Percentiles rank a stretch among this genome's conserved stretches.
Conservation (phyloP, 1,139 yeast genomes). For the Diutina ranongensis region DNA sequence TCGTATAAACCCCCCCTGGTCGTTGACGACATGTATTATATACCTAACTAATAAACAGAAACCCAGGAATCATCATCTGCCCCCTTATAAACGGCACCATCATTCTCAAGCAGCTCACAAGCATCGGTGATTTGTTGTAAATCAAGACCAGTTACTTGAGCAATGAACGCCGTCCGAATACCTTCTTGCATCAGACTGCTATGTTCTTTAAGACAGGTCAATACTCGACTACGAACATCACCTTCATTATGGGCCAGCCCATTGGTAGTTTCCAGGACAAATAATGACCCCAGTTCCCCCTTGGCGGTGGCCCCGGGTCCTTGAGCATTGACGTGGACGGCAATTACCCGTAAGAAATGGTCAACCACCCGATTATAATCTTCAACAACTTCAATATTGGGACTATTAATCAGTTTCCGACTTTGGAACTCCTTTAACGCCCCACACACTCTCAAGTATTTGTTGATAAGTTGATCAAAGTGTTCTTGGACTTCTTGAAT, state of each 20-base stretch:
- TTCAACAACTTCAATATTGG: conserved; percentile 45
- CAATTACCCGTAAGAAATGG: conserved; percentile 65
- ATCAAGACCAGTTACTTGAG: conserved; percentile 41
- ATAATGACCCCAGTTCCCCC: conserved; percentile 28
- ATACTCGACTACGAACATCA: not conserved
- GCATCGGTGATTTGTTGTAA: conserved; percentile 36
- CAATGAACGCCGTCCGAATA: conserved; percentile 51
- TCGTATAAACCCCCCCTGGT: too few species aligned
- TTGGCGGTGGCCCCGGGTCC: conserved; percentile 15
- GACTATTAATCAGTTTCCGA: conserved; percentile 54
- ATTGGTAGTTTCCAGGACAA: conserved; percentile 15
- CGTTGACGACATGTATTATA: too few species aligned
- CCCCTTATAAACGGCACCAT: conserved; percentile 57
- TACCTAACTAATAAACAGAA: not conserved
- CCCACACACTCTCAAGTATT: conserved; percentile 63
- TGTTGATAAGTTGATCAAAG: conserved; percentile 18
- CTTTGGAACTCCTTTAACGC: conserved; percentile 61
- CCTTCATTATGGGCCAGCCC: conserved; percentile 2
- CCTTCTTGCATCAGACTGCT: conserved; percentile 59
- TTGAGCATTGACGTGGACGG: conserved; percentile 46
- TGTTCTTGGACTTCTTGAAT: conserved; percentile 26
- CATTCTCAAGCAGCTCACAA: conserved; percentile 46
- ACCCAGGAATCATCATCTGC: conserved; percentile 46
- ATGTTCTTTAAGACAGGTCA: conserved; percentile 29
- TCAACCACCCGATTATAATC: conserved; percentile 70